Evolutionary conservation across 352 stramenopile species (phyloP).

Genomic region (Phytophthora cryptogea): DNA sequence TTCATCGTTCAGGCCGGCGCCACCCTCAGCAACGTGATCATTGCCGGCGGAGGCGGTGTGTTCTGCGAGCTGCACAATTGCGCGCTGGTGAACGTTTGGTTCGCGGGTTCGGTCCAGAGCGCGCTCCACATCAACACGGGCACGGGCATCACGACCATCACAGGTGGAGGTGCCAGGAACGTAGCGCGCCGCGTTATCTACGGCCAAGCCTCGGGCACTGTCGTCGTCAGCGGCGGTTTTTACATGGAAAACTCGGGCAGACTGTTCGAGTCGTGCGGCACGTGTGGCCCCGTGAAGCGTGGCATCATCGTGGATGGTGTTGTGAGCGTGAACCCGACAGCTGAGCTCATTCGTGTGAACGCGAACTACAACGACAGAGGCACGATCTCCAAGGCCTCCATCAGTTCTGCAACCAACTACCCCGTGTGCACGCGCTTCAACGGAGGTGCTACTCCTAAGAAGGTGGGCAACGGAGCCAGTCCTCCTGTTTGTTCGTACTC

Average conservation of each 20-base stretch:
- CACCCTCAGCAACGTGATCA: slow-evolving; percentile 67
- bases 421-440: slow-evolving; percentile 38
- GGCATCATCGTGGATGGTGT: slow-evolving; percentile 52
- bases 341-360: slow-evolving; percentile 68
- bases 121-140: slow-evolving; percentile 57
- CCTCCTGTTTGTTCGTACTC: slow-evolving; percentile 38
- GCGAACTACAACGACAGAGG: slow-evolving; percentile 74
- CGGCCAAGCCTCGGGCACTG: slow-evolving; percentile 47
- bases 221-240: slow-evolving; percentile 59
- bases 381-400: slow-evolving; percentile 48
- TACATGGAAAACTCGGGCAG: slow-evolving; percentile 51
- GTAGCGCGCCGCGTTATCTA: slow-evolving; percentile 50
- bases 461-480: slow-evolving; percentile 33
- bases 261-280: slow-evolving; percentile 66
- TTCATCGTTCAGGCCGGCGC: slow-evolving; percentile 68
- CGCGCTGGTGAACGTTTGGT: slow-evolving; percentile 61
- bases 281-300: slow-evolving; percentile 66
- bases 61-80: slow-evolving; percentile 69
- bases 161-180: slow-evolving; percentile 54
- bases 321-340: slow-evolving; percentile 52
- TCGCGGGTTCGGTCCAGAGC: slow-evolving; percentile 56
- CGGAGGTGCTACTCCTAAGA: slow-evolving; percentile 30
- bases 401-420: slow-evolving; percentile 35
- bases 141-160: slow-evolving; percentile 59
- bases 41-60: slow-evolving; percentile 53